Conservation (phyloP, 1,284 basidiomycete species). For the Ustilago curta region DNA sequence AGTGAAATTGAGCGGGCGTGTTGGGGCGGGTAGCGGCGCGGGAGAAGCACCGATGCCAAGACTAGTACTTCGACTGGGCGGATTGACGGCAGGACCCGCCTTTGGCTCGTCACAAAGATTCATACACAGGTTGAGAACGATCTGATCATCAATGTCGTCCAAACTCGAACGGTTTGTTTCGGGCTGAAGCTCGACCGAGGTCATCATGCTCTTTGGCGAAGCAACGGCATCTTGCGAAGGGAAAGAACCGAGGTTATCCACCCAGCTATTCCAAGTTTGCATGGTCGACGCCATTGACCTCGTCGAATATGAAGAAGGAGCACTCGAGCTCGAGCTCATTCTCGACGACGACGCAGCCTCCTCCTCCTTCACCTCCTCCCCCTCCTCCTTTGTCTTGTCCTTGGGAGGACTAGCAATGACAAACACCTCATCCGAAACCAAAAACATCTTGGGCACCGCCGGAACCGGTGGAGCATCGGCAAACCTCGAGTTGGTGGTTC, state of each 20-base stretch:
- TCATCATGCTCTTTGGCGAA: neutral
- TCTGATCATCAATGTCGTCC: slow-evolving; percentile 37
- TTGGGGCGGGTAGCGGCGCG: neutral
- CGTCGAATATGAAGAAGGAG: slow-evolving; percentile 3
- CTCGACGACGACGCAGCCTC: neutral
- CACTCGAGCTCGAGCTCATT: slow-evolving; percentile 16
- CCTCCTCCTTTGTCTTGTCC: neutral
- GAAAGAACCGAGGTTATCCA: slow-evolving; percentile 6
- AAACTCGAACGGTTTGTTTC: slow-evolving; percentile 24
- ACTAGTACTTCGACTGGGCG: slow-evolving; percentile 8
- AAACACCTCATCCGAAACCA: slow-evolving; percentile 33
- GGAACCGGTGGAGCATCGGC: slow-evolving; percentile 19
- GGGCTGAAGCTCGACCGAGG: neutral
- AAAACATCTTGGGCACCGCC: slow-evolving; percentile 12
- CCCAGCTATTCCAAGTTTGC: slow-evolving; percentile 19
- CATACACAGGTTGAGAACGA: slow-evolving; percentile 21
- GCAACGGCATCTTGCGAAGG: slow-evolving; percentile 5
- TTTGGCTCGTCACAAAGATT: slow-evolving; percentile 24
- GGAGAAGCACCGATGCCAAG: neutral
- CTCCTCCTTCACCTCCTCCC: neutral
- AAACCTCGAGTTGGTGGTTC: neutral
- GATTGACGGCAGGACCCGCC: neutral
- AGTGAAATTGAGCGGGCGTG: neutral
- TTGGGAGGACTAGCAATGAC: slow-evolving; percentile 14
- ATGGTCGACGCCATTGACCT: neutral